Conservation (phyloP, 164 flowering plant species). For the Akebia trifoliata region DNA sequence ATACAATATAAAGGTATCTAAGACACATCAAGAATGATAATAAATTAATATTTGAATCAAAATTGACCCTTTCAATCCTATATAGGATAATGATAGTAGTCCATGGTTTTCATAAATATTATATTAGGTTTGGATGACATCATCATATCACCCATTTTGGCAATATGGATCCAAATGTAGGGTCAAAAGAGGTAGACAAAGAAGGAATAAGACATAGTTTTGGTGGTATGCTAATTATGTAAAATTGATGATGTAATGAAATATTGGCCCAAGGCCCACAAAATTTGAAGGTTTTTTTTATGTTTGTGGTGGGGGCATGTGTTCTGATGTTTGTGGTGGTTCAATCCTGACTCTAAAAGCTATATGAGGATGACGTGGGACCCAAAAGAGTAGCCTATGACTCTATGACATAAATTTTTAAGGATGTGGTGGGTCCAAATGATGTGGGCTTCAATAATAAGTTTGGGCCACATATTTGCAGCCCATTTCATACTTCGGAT, state of each 20-base stretch:
- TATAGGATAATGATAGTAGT: no score
- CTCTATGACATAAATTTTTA: no score
- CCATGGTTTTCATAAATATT: not conserved
- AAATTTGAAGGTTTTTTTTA: not conserved
- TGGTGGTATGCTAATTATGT: slow-evolving; percentile 5
- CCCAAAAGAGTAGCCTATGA: no score
- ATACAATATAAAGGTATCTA: no score
- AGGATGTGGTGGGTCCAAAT: no score
- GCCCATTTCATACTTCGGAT: no score
- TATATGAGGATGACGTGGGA: no score
- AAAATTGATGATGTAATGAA: slow-evolving; percentile 2
- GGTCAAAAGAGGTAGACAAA: slow-evolving; percentile 18
- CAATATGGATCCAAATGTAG: slow-evolving; percentile 12
- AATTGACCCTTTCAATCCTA: no score
- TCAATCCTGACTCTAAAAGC: no score
- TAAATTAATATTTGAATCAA: not conserved
- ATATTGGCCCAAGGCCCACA: not conserved
- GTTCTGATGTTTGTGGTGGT: not conserved
- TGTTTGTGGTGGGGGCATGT: not conserved
- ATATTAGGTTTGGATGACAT: slow-evolving; percentile 8
- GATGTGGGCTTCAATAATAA: no score
- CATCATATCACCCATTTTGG: slow-evolving; percentile 10
- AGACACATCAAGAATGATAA: no score
- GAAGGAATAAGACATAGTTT: slow-evolving; percentile 13
- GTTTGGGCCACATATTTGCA: no score